Evolutionary conservation across 1,139 yeast genomes (phyloP).

Genomic region (Chernovozyma aurita): DNA sequence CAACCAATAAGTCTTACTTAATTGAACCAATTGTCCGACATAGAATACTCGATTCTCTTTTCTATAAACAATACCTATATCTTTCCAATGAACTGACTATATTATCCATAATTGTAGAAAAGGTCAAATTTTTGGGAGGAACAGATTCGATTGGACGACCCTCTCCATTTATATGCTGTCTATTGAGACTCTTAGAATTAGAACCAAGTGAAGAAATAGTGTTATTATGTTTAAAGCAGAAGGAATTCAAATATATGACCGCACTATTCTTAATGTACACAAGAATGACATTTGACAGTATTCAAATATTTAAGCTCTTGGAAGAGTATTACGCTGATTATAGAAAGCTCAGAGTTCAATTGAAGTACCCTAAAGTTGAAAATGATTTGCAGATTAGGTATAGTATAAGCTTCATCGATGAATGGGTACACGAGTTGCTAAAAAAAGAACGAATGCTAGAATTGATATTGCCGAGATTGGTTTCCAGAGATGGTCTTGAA

Average conservation of each 20-base stretch:
- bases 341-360: constrained; percentile 39
- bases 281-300: constrained; percentile 45
- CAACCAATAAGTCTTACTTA: constrained; percentile 46
- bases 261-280: constrained; percentile 57
- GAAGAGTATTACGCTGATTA: constrained; percentile 55
- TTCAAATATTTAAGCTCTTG: constrained; percentile 41
- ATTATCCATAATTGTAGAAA: constrained; percentile 33
- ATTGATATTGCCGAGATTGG: constrained; percentile 56
- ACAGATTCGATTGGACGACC: constrained; percentile 48
- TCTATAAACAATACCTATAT: constrained; percentile 63
- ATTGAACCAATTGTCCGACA: constrained; percentile 69
- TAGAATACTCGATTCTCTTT: constrained; percentile 60
- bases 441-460: constrained; percentile 50
- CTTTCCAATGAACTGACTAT: constrained; percentile 53
- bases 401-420: constrained; percentile 50
- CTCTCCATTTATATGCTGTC: constrained; percentile 59
- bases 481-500: constrained; percentile 32
- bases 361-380: constrained; percentile 23
- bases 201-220: constrained; percentile 55
- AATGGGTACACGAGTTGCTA: constrained; percentile 52
- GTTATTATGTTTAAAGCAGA: constrained; percentile 47
- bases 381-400: constrained; percentile 23
- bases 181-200: constrained; percentile 59
- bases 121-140: constrained; percentile 44
- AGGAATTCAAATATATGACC: constrained; percentile 63